Conservation (phyloP, 2,329 filamentous ascomycete genomes). For the Neofusicoccum umdonicola region DNA sequence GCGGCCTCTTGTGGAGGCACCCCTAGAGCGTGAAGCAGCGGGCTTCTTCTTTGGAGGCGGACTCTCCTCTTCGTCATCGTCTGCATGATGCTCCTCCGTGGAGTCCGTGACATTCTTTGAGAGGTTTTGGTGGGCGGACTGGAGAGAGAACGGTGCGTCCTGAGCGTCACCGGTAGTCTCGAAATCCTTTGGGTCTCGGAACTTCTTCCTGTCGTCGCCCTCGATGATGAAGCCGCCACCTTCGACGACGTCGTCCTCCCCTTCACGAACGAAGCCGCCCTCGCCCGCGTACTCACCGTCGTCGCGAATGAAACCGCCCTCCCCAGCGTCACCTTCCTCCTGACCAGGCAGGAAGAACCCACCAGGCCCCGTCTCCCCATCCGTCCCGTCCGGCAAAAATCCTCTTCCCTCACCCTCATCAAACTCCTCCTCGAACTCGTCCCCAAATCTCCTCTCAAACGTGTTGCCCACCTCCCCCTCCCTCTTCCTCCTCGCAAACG, state of each 20-base stretch:
- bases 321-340: conserved; percentile 17
- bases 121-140: conserved; percentile 28
- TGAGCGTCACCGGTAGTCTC: conserved; percentile 20
- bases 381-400: conserved; percentile 34
- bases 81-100: background rate
- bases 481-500: conserved; percentile 47
- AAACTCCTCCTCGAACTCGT: conserved; percentile 25
- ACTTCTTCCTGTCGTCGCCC: conserved; percentile 26
- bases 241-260: conserved; percentile 32
- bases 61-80: background rate
- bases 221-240: conserved; percentile 33
- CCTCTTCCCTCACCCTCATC: conserved; percentile 39
- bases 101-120: conserved; percentile 2
- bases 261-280: conserved; percentile 38
- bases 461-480: conserved; percentile 23
- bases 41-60: conserved; percentile 3
- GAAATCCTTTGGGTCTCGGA: background rate
- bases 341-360: conserved; percentile 19
- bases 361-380: conserved; percentile 16
- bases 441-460: conserved; percentile 16
- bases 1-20: conserved; percentile 13
- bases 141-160: conserved; percentile 33
- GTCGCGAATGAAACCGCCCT: conserved; percentile 21
- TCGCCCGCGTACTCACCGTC: conserved; percentile 21
- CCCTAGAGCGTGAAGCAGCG: background rate